Base-by-base conservation (phyloP, 2,329 filamentous ascomycete genomes). In the Drechslerella stenobrocha region DNA sequence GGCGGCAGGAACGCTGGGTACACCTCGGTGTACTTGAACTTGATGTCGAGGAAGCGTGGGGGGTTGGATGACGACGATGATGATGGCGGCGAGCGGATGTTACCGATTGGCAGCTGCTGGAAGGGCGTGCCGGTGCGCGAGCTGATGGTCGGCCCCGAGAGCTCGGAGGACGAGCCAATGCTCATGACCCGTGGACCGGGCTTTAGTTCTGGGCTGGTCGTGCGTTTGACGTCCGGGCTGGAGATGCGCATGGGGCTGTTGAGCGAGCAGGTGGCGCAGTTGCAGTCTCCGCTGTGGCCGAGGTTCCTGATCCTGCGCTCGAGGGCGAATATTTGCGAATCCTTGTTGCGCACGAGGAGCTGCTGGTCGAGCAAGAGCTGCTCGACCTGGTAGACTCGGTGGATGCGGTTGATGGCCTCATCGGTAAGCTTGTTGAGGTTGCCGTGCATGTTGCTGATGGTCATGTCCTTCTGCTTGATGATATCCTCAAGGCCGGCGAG, bases 341-440 rank as follows among this genome's bases (percentile, higher is more conserved):
- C 64, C 28, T 69, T 69, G 52, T 69, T 61, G 40, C 64, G 64
- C 32, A 50, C 52, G 11, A 58, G 32, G 23, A 63, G 52, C 40
- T 69, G 64, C 26, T 55, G 55, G 24, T 69, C 64, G 26, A 69
- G 52, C 13, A 69, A 55, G 15, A 63, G 58, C 13, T 69, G 64
- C 46, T 69, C 64, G 35, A 69, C 58, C 26, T 69, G 64, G 57
- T 60, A 69, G 22, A 69, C 57, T 15, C 57, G 52, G 34, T 69
- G 64, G 40, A 69, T 63, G 7, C 64, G 64, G 34, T n/a, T 45
- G 32, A 67, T 63, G 45, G 64, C 52, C 37, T 69, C 64, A 22
- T 69, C 64, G 20, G 64, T 69, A 24, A 69, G 52, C 18, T 57
- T 69, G 52, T 61, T 69, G 52, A 69, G 64, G 26, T 63, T 61